Conservation (phyloP, 257 asterid species). For the Solanum megistacrolobum region DNA sequence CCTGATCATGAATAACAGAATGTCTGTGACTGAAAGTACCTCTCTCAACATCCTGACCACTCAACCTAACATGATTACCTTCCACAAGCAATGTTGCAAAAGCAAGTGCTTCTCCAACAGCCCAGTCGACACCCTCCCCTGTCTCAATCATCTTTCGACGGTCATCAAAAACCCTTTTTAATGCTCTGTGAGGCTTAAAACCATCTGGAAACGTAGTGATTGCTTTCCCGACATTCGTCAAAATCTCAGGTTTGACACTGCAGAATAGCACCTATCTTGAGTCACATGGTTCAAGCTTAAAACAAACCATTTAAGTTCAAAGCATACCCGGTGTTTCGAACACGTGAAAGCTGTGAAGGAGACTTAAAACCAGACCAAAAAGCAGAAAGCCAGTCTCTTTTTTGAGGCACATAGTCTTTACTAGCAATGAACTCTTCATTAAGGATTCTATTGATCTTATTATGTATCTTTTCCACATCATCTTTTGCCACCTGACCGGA, state of each 20-base stretch:
- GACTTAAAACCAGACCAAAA: slow-evolving; percentile 24
- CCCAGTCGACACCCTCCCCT: slow-evolving; percentile 27
- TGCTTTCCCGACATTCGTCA: slow-evolving; percentile 18
- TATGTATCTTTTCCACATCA: slow-evolving; percentile 13
- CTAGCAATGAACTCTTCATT: slow-evolving; percentile 23
- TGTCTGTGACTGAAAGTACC: slow-evolving; percentile 26
- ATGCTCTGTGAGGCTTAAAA: slow-evolving; percentile 18
- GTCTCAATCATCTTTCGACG: slow-evolving; percentile 26
- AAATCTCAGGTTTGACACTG: slow-evolving; percentile 21
- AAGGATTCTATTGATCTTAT: slow-evolving; percentile 11
- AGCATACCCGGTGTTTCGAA: slow-evolving; percentile 24
- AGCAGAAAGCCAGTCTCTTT: slow-evolving; percentile 23
- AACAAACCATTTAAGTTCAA: background rate
- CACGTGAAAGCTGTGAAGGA: slow-evolving; percentile 24
- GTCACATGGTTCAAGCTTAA: background rate
- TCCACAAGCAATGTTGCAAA: slow-evolving; percentile 24
- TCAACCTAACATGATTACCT: slow-evolving; percentile 24
- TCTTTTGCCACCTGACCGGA: slow-evolving; percentile 13
- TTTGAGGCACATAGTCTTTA: slow-evolving; percentile 20
- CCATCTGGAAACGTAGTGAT: slow-evolving; percentile 17
- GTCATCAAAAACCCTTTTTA: slow-evolving; percentile 13
- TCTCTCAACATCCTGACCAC: slow-evolving; percentile 27
- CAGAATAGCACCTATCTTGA: background rate
- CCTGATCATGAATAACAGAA: slow-evolving; percentile 22
- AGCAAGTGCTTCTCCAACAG: slow-evolving; percentile 22